Percentiles rank a stretch among this genome's conserved stretches.
phyloP scores from a whole-genome alignment of 75 land plant genomes.

The Sequoia sempervirens region DNA sequence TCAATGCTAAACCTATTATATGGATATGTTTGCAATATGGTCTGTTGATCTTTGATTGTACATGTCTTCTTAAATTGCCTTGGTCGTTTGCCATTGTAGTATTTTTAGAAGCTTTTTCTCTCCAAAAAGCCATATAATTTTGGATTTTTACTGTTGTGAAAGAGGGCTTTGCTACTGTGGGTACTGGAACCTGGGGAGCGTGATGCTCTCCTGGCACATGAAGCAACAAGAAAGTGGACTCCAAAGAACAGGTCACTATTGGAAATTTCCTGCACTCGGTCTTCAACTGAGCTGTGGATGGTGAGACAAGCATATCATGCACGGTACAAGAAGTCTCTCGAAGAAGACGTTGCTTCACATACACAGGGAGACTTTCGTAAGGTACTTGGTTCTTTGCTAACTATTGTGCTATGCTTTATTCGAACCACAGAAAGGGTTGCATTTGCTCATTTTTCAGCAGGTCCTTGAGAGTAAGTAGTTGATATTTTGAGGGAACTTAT shows the following conservation, averaged over 20 bases:
- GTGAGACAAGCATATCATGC: conserved; percentile 73
- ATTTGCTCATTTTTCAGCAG: not conserved
- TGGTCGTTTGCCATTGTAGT: not conserved
- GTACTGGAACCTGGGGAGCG: conserved; percentile 65
- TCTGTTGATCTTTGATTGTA: conserved; percentile 3
- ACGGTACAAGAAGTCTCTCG: conserved; percentile 61
- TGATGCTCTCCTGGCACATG: conserved; percentile 61
- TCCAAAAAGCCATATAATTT: not conserved
- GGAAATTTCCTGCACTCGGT: conserved; percentile 58
- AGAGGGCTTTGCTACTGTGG: conserved; percentile 72
- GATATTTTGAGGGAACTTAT: not conserved
- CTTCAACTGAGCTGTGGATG: conserved; percentile 42
- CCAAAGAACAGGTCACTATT: conserved; percentile 45
- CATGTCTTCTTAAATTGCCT: not conserved
- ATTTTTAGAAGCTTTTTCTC: not conserved
- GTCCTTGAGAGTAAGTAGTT: not conserved
- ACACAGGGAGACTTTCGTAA: conserved; percentile 58
- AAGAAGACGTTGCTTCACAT: conserved; percentile 68
- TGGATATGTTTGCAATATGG: not conserved
- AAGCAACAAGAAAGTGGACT: conserved; percentile 43
- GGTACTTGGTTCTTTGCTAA: conserved; percentile 31
- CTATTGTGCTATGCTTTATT: not conserved
- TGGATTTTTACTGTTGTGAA: not conserved
- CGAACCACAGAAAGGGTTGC: not conserved
- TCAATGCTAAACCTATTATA: not conserved